Base-by-base conservation (phyloP, 2,329 filamentous ascomycete genomes). In the Orbilia blumenaviensis region DNA sequence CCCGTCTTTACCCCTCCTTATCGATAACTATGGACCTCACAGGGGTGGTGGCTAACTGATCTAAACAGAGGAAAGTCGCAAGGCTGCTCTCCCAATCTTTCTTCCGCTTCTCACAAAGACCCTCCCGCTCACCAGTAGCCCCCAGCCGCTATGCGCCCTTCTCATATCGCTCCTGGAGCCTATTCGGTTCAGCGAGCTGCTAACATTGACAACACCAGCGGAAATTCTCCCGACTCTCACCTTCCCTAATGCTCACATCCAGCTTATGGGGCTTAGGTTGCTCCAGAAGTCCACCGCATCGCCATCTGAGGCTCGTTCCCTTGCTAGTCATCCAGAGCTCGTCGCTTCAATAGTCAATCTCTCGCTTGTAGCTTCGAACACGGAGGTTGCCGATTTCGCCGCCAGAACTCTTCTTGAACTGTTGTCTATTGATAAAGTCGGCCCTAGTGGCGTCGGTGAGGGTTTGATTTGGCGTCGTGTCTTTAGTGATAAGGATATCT, bases 161-260 rank as follows among this genome's bases (percentile, higher is more conserved):
- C 71, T 75, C 18, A 68, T 75, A 36, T 60, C 63, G 0, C 63
- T 75, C 44, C 48, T 75, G 21, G 71, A 75, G 36, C 71, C 71
- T 6, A 75, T 75, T 27, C 63, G 63, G 25, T 75, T 75, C 63
- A 68, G 56, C 38, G 71, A 75, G 12, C 56, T 75, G 9, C 71
- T 75, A n/a, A 75, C 34, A 34, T 60, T 75, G 44, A 75, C 71
- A 63, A 75, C 63, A 32, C 71, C 71, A 16, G 63, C 71, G 32
- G 71, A 75, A 67, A 75, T 75, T 34, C 71, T 75, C 48, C 71
- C 71, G 14, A 75, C 71, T 16, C 58, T 75, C 18, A 75, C 46
- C 63, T 75, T 75, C 46, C 71, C 71, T 14, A 75, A 75, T 50
- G 71, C 71, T 42, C 71, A 75, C 63, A 75, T 75, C 27, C 71